A percentile compares a stretch with the other conserved stretches of the same genome.
These are phyloP conservation scores for Botrytis deweyae DNA, from an alignment of 2,329 filamentous ascomycete species.

Conservation along the genomic window DNA sequence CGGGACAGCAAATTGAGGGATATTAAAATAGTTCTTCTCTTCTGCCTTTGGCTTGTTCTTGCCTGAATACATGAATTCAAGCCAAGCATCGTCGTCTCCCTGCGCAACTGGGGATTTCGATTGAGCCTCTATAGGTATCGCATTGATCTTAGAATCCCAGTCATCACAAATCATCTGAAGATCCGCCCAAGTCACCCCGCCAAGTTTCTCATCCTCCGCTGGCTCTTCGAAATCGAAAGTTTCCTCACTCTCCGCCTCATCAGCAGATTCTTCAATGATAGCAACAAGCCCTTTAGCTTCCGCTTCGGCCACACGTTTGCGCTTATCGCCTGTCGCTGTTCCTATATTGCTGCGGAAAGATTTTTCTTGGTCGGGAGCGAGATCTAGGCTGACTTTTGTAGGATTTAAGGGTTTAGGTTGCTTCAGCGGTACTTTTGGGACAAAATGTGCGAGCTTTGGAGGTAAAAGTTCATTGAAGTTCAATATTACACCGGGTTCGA, in stretches of 20 bases:
- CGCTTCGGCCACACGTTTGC: slow-evolving; percentile 55
- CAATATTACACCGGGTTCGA: slow-evolving; percentile 71
- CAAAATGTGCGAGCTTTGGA: slow-evolving; percentile 73
- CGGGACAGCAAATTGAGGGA: slow-evolving; percentile 61
- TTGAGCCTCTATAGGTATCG: slow-evolving; percentile 31
- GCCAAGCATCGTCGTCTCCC: slow-evolving; percentile 59
- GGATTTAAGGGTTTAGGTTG: slow-evolving; percentile 79
- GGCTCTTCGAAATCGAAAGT: slow-evolving; percentile 54
- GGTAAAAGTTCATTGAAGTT: slow-evolving; percentile 82
- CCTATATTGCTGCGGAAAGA: slow-evolving; percentile 70
- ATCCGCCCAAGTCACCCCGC: slow-evolving; percentile 75
- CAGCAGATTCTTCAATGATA: slow-evolving; percentile 43
- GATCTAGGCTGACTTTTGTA: slow-evolving; percentile 83
- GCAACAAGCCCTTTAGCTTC: slow-evolving; percentile 50
- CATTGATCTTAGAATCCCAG: slow-evolving; percentile 67
- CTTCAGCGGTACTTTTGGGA: slow-evolving; percentile 75
- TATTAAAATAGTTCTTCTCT: slow-evolving; percentile 57
- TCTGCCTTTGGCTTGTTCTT: slow-evolving; percentile 64
- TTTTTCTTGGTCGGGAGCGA: slow-evolving; percentile 83
- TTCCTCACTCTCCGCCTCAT: slow-evolving; percentile 47
- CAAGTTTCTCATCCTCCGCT: slow-evolving; percentile 60
- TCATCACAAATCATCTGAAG: slow-evolving; percentile 84
- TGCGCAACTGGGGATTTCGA: slow-evolving; percentile 41
- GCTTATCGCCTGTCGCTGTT: slow-evolving; percentile 52
- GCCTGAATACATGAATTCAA: slow-evolving; percentile 55